These are phyloP conservation scores for Blastobotrys apis DNA, from an alignment of 1,139 yeast genomes.

Conservation along the genomic window DNA sequence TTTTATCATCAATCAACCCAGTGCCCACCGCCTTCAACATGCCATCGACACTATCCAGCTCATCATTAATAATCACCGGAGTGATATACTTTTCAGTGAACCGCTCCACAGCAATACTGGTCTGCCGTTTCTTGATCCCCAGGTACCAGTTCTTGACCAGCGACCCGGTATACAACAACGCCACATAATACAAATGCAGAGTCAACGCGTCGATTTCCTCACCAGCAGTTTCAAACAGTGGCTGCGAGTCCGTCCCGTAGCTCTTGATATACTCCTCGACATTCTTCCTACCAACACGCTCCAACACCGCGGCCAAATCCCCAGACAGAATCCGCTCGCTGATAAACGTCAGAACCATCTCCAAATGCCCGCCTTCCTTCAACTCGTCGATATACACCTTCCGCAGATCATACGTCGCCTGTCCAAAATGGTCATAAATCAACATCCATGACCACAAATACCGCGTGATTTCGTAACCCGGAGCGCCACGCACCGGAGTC, in stretches of 20 bases:
- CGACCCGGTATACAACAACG: conserved; percentile 61
- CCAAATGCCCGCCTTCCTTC: conserved; percentile 45
- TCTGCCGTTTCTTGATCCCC: conserved; percentile 53
- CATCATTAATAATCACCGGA: conserved; percentile 56
- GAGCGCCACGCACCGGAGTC: conserved; percentile 23
- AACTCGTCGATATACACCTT: conserved; percentile 57
- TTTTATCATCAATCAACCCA: conserved; percentile 47
- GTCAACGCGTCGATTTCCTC: conserved; percentile 35
- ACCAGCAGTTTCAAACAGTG: conserved; percentile 20
- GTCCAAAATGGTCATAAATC: conserved; percentile 58
- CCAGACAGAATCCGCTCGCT: conserved; percentile 18
- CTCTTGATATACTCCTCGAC: conserved; percentile 4
- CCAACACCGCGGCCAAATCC: conserved; percentile 9
- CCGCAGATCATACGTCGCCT: conserved; percentile 60
- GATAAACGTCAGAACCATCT: conserved; percentile 31
- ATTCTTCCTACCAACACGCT: conserved; percentile 2
- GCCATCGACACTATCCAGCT: conserved; percentile 51
- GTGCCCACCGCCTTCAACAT: conserved; percentile 16
- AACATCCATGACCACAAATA: conserved; percentile 72
- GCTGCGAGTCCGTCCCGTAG: conserved; percentile 11
- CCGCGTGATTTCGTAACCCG: conserved; percentile 22
- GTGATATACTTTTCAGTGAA: conserved; percentile 62
- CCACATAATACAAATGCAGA: conserved; percentile 53
- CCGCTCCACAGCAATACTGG: conserved; percentile 54
- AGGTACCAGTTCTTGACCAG: conserved; percentile 69